Percentiles rank a stretch among this genome's conserved stretches.
Evolutionary conservation across 306 rosid genomes (phyloP).

Genomic region (Trichosanthes truncata): DNA sequence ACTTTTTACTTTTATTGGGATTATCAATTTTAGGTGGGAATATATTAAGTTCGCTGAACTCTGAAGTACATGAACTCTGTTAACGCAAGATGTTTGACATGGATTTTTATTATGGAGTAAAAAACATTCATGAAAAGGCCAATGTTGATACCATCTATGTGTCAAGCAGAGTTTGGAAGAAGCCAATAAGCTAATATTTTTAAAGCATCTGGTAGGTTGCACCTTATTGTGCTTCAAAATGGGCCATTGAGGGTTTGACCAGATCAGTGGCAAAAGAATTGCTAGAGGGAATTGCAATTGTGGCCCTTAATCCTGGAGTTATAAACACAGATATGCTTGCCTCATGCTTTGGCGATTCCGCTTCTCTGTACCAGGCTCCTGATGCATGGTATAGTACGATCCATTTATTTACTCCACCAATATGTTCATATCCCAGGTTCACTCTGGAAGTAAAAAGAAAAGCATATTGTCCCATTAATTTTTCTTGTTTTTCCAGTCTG

Average conservation of each 20-base stretch:
- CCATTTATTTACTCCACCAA: background rate
- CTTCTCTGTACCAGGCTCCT: slow-evolving; percentile 57
- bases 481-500: too few relatives aligned
- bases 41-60: too few relatives aligned
- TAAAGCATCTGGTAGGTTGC: slow-evolving; percentile 33
- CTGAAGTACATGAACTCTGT: background rate
- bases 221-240: slow-evolving; percentile 91
- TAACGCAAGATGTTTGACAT: background rate
- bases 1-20: too few relatives aligned
- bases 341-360: slow-evolving; percentile 70
- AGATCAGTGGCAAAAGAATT: slow-evolving; percentile 74
- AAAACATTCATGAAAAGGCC: background rate
- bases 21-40: too few relatives aligned
- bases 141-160: background rate
- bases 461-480: too few relatives aligned
- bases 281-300: slow-evolving; percentile 67
- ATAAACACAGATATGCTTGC: slow-evolving; percentile 81
- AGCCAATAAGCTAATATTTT: background rate
- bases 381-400: slow-evolving; percentile 42
- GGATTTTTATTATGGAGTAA: background rate
- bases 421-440: background rate
- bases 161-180: background rate
- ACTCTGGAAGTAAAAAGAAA: too few relatives aligned
- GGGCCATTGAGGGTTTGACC: slow-evolving; percentile 85
- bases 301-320: slow-evolving; percentile 83